A percentile compares a stretch with the other conserved stretches of the same genome.
Evolutionary conservation across 768 basidiomycete genomes (phyloP).

Genomic region (Cantharellus cinnabarinus): DNA sequence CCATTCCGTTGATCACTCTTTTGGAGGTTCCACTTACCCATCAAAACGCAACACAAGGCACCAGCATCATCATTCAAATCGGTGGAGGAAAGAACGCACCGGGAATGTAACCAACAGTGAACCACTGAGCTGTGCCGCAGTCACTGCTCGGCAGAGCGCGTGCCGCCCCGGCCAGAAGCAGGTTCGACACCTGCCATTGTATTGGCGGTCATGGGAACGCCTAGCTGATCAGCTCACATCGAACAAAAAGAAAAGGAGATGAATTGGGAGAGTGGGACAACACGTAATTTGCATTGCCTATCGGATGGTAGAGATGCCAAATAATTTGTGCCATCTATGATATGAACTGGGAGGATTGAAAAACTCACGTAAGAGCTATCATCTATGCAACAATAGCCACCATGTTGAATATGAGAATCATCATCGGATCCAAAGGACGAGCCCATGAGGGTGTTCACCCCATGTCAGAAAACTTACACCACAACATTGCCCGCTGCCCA

Average conservation of each 20-base stretch:
- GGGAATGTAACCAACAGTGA: constrained; percentile 56
- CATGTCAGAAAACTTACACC: constrained; percentile 28
- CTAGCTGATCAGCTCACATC: neutral
- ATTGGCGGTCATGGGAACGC: neutral
- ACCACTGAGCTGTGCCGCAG: constrained; percentile 52
- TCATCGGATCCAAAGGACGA: neutral
- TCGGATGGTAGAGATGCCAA: neutral
- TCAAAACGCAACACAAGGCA: neutral
- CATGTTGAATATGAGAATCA: neutral
- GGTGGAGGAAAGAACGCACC: constrained; percentile 1
- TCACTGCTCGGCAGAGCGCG: constrained; percentile 61
- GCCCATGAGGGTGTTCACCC: neutral
- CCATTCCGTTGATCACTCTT: constrained; percentile 14
- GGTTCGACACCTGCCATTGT: constrained; percentile 55
- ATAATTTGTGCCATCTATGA: neutral
- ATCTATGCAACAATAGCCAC: neutral
- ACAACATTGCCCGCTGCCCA: constrained; percentile 11
- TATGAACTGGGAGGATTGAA: neutral
- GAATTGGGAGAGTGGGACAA: neutral
- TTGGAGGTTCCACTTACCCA: neutral
- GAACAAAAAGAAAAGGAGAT: neutral
- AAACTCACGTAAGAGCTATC: neutral
- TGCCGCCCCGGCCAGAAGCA: constrained; percentile 53
- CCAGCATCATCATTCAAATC: neutral
- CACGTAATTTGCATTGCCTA: neutral